Conservation (phyloP, 1,139 yeast genomes). For the Wickerhamomyces sp. region DNA sequence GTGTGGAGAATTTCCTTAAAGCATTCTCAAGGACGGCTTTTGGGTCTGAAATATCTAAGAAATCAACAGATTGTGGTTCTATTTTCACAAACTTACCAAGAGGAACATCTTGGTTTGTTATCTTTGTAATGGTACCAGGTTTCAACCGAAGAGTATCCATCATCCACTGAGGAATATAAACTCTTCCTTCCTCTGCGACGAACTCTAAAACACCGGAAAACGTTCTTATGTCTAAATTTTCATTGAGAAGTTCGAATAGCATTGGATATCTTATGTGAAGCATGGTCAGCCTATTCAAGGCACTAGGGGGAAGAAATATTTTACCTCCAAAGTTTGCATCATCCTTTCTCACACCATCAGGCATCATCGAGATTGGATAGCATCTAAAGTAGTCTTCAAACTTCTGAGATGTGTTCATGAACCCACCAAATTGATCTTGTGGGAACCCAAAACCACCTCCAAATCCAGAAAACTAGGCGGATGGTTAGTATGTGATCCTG, state of each 20-base stretch:
- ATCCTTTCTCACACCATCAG: slow-evolving; percentile 70
- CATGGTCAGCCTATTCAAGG: slow-evolving; percentile 83
- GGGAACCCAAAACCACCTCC: slow-evolving; percentile 20
- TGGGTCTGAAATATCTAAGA: slow-evolving; percentile 91
- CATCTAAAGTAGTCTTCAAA: slow-evolving; percentile 86
- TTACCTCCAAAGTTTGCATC: slow-evolving; percentile 96
- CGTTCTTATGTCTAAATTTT: slow-evolving; percentile 52
- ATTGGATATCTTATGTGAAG: slow-evolving; percentile 91
- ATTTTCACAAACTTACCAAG: slow-evolving; percentile 86
- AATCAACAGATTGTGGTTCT: slow-evolving; percentile 93
- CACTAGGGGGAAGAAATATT: slow-evolving; percentile 90
- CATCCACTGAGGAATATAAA: slow-evolving; percentile 96
- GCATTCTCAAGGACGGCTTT: slow-evolving; percentile 95
- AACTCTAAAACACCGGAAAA: slow-evolving; percentile 96
- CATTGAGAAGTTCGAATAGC: slow-evolving; percentile 79
- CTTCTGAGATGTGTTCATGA: slow-evolving; percentile 32
- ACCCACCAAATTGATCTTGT: slow-evolving; percentile 18
- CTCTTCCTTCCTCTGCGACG: slow-evolving; percentile 96
- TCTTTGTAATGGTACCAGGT: slow-evolving; percentile 77
- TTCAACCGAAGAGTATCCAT: slow-evolving; percentile 67
- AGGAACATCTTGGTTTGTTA: slow-evolving; percentile 75
- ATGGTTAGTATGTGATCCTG: neutral
- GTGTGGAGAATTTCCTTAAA: slow-evolving; percentile 80
- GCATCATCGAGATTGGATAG: slow-evolving; percentile 90
- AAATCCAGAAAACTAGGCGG: slow-evolving; percentile 31